These are phyloP conservation scores for Sabuloglossum arenarium DNA, from an alignment of 495 filamentous ascomycete genomes.

Conservation along the genomic window DNA sequence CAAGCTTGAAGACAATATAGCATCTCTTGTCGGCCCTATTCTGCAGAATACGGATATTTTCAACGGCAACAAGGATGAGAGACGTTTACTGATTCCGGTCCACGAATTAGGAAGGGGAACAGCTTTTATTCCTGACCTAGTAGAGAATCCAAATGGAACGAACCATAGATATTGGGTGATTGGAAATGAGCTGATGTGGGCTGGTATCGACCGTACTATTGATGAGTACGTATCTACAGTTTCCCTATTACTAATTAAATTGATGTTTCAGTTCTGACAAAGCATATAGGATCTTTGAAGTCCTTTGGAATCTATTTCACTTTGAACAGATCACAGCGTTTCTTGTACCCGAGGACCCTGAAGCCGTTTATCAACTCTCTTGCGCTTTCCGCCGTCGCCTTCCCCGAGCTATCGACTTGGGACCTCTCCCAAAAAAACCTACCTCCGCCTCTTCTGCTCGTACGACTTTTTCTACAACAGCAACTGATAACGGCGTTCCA, in stretches of 20 bases:
- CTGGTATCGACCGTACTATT: constrained; percentile 12
- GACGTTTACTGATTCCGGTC: constrained; percentile 9
- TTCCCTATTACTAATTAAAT: too few species aligned
- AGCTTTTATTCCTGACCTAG: constrained; percentile 7
- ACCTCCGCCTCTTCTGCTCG: not conserved
- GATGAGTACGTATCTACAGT: constrained; percentile 12
- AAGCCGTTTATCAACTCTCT: constrained; percentile 6
- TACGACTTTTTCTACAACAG: not conserved
- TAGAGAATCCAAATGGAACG: constrained; percentile 8
- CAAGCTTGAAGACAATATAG: constrained; percentile 11
- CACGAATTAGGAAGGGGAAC: constrained; percentile 6
- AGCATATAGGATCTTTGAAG: constrained; percentile 14
- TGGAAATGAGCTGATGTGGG: constrained; percentile 20
- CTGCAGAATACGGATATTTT: not conserved
- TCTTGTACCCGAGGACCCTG: too few species aligned
- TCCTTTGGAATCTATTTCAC: constrained; percentile 16
- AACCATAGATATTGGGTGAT: constrained; percentile 19
- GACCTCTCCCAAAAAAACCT: not conserved
- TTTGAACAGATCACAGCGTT: constrained; percentile 1
- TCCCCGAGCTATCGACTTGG: not conserved
- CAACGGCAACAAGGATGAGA: constrained; percentile 1
- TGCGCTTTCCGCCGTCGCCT: constrained; percentile 3
- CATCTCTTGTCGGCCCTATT: not conserved
- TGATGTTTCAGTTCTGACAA: not conserved
- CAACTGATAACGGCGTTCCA: not conserved